Conservation (phyloP, 2,329 filamentous ascomycete genomes). For the Juglanconis oblonga region DNA sequence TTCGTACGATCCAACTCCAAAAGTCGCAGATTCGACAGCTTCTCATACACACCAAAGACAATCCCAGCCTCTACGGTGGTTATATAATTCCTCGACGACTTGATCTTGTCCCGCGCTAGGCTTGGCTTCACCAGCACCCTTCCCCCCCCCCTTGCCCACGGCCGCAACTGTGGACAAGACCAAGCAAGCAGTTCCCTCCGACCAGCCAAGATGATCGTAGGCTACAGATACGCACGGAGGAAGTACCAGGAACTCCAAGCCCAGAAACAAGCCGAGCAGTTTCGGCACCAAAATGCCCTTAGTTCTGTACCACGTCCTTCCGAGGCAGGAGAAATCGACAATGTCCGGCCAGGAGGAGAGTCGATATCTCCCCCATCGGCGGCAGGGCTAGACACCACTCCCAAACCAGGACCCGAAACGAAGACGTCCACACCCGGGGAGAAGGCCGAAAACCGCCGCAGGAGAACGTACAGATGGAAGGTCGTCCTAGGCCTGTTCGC, state of each 20-base stretch:
- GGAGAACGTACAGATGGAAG: slow-evolving; percentile 51
- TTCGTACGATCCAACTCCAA: not conserved
- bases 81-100: no score
- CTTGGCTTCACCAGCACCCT: no score
- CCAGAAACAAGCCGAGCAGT: not conserved
- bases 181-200: no score
- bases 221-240: slow-evolving; percentile 22
- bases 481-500: slow-evolving; percentile 56
- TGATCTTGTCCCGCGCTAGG: no score
- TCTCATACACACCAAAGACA: no score
- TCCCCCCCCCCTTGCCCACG: no score
- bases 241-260: slow-evolving; percentile 18
- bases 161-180: not conserved
- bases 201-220: slow-evolving; percentile 22
- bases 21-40: not conserved
- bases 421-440: slow-evolving; percentile 20
- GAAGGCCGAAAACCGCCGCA: slow-evolving; percentile 31
- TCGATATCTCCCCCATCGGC: not conserved
- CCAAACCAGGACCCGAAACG: not conserved
- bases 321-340: not conserved
- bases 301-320: not conserved
- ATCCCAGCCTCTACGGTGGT: no score
- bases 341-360: not conserved
- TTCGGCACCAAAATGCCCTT: not conserved
- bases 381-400: not conserved